Evolutionary conservation across 139 green algal genomes (phyloP).

Genomic region (Tetraselmis chui): DNA sequence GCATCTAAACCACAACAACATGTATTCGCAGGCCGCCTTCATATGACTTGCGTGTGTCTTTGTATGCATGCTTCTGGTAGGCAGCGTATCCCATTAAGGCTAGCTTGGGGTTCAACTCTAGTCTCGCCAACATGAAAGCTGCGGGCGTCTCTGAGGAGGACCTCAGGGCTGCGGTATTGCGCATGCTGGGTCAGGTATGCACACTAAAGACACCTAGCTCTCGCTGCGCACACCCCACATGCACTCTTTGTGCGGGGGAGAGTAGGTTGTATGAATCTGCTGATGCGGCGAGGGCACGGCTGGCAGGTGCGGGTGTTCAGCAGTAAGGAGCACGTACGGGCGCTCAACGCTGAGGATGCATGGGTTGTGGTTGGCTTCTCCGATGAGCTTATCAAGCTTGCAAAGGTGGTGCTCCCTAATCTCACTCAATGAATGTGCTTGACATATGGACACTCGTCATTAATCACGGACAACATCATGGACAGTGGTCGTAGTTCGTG

Average conservation of each 20-base stretch:
- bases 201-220: no score
- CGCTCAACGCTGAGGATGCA: conserved; percentile 62
- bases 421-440: not conserved
- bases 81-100: not conserved
- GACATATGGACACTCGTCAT: not conserved
- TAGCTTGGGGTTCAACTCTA: conserved; percentile 33
- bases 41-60: no score
- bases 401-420: not conserved
- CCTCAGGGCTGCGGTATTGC: conserved; percentile 20
- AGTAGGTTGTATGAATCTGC: not conserved
- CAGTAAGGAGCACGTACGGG: conserved; percentile 50
- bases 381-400: not conserved
- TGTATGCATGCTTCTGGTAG: no score
- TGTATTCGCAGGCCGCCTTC: no score
- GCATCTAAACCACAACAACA: no score
- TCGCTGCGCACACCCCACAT: no score
- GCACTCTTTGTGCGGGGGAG: not conserved
- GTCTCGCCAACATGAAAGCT: conserved; percentile 21
- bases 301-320: conserved; percentile 57
- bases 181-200: conserved; percentile 30
- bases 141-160: conserved; percentile 27
- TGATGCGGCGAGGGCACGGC: conserved; percentile 1
- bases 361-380: conserved; percentile 64
- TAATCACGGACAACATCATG: not conserved
- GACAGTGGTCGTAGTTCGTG: not conserved